Evolutionary conservation across 192 early-diverging fungal species (phyloP), one percentile per base, ranked within the genome.

Genomic region (Chytriomyces sp.): DNA sequence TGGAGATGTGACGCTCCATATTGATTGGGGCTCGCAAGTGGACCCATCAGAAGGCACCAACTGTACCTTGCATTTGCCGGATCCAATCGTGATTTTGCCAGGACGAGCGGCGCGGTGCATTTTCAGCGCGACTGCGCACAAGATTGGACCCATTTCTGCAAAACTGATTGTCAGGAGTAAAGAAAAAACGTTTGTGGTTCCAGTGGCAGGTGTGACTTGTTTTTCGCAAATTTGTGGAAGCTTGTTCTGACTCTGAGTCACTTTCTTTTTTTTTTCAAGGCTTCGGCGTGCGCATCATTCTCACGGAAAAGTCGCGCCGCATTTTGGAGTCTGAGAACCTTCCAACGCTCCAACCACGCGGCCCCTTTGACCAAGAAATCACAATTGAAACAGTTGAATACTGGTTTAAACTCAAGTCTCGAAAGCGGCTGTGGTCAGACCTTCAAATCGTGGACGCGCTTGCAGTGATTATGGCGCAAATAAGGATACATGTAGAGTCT

Each of bases 1-100:
- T 20, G 88, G 88, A 16, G 88, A 89, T 49, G 88, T 89, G 2
- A 82, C 81, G 7, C 64, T 86, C 35, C 64, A 82, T 46, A 65
- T 84, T 47, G 78, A 81, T 45, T 88, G 88, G 80, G 69, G 46
- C 7, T 16, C 28, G 3, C 62, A 66, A 5, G 57, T 77, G 13
- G 50, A n/a, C n/a, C 61, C 57, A 10, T 7, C 16, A 7, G 74
- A 70, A 18, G 57, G 64, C 6, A 44, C 77, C 18, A 72, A 49
- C 18, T 84, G 85, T 68, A 44, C 59, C 6, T 59, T 89, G 0
- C 72, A 69, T 20, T 49, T 85, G 20, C 86, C 88, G 1, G 82
- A 82, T 3, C 74, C 84, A 7, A 47, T 86, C 8, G 50, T 70
- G 0, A 61, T 89, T 4, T 50, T 67, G 53, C 85, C 88, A 8